Base-by-base conservation (phyloP, 1,139 yeast species). In the Schwanniomyces etchellsii region DNA sequence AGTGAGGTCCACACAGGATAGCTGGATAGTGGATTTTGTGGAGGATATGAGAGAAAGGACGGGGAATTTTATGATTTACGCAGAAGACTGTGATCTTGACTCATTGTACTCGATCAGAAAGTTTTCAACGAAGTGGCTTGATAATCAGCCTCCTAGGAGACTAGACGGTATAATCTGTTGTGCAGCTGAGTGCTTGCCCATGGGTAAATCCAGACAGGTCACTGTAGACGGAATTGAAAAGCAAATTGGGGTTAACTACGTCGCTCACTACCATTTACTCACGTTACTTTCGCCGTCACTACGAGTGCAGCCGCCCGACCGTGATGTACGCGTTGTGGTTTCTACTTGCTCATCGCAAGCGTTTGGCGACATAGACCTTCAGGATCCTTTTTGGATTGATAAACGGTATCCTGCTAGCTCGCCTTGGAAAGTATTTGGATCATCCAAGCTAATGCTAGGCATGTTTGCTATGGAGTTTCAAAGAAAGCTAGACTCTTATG, bases 61-160 rank as follows among this genome's bases (percentile, higher is more conserved):
- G 17, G 67, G 68, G 29, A 91, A 89, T 56, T 70, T 72, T 34
- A 54, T 89, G 67, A 75, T 91, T 24, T 89, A 85, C 52, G 93
- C 93, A 9, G 98, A 91, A 48, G 74, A 79, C 42, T 86, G 95
- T 54, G 94, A 93, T 52, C 64, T 91, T 37, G 67, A 76, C 16
- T 79, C 85, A 33, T 62, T 91, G 37, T 65, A 80, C 50, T 77
- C 89, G 5, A 70, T 91, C n/a, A 69, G 98, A 43, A 77, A 79
- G 51, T 91, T 91, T 62, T 96, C 96, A 18, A 89, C 98, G 2
- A 78, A 70, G 40, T 91, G 97, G 97, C 66, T 91, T 36, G 95
- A 91, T 54, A 88, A 84, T 50, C 65, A 78, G 24, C 95, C 96
- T 1, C 94, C 96, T 5, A 68, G 98, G 44, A 59, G 98, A 35